Conservation (phyloP, 2,329 filamentous ascomycete genomes). For the Penicillium expansum region DNA sequence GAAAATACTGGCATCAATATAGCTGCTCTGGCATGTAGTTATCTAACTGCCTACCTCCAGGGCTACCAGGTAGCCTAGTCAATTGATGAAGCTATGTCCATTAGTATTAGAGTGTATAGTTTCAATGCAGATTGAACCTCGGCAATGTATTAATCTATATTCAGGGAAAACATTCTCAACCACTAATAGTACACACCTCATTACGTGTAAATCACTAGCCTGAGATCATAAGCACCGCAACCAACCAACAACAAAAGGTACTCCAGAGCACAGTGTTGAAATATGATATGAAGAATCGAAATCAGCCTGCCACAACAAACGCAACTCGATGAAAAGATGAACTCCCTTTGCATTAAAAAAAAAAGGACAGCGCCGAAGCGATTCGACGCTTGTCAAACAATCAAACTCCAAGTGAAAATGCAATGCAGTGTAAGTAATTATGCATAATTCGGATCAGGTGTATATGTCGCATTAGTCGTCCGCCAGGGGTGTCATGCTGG, state of each 20-base stretch:
- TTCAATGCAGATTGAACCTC: not conserved
- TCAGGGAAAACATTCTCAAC: constrained; percentile 14
- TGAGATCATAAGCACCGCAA: constrained; percentile 17
- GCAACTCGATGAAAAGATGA: constrained; percentile 1
- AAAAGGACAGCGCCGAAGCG: constrained; percentile 1
- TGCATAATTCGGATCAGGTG: constrained; percentile 16
- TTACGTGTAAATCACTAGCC: constrained; percentile 22
- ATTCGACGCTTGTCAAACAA: constrained; percentile 6
- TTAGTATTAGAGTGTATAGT: not conserved
- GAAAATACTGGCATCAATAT: not conserved
- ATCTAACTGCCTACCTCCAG: not conserved
- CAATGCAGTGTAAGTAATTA: constrained; percentile 15
- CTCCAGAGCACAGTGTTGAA: constrained; percentile 25
- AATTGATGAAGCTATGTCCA: not conserved
- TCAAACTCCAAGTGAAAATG: constrained; percentile 27
- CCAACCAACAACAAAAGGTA: constrained; percentile 21
- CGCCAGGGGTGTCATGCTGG: constrained; percentile 35
- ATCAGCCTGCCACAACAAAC: constrained; percentile 4
- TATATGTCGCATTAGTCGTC: constrained; percentile 30
- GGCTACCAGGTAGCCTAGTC: not conserved
- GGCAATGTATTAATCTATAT: constrained; percentile 26
- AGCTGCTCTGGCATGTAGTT: not conserved
- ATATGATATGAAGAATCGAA: constrained; percentile 28
- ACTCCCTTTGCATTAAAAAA: not conserved
- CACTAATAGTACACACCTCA: constrained; percentile 23